Base-by-base conservation (phyloP, 805 yeast genomes). In the Wickerhamomyces queroliae region DNA sequence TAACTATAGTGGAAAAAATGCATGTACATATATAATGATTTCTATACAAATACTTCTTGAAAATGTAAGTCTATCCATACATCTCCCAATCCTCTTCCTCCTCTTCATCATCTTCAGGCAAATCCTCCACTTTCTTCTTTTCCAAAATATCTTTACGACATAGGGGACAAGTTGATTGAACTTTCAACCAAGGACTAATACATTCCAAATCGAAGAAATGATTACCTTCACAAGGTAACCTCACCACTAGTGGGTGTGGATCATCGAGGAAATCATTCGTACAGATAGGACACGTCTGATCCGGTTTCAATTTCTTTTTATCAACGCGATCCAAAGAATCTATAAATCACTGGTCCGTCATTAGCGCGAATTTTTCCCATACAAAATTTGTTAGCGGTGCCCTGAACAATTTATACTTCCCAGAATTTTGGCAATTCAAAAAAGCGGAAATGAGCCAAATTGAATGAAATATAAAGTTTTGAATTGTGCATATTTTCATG, bases 151-250 rank as follows among this genome's bases (percentile, higher is more conserved):
- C 81, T 44, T 73, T 77, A 47, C 98, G 69, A 56, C 97, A 91
- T 52, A 91, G 60, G 0, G 98, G 98, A 55, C 98, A 90, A 0
- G 87, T 82, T 2, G 74, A 65, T 49, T 83, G 78, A 37, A 78
- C 66, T 46, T 77, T 75, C 38, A 91, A 67, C 98, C 98, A 90
- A 0, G 95, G 93, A 0, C 83, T 82, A 28, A 91, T 79, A 58
- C 97, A 90, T 49, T 91, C 97, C 47, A 89, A 66, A 56, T 90
- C 98, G 60, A 85, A 90, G 31, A 71, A 71, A 59, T 90, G 98
- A 29, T 70, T 67, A 3, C 56, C 59, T 2, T 40, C 48, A 60
- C 98, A 90, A 6, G 83, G 81, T 20, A 90, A 67, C 48, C 72
- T 67, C 15, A 88, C 96, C 11, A 90, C 78, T 35, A 90, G 64